phyloP scores from a whole-genome alignment of 176 grass and related monocot genomes.

The Metroxylon sagu region DNA sequence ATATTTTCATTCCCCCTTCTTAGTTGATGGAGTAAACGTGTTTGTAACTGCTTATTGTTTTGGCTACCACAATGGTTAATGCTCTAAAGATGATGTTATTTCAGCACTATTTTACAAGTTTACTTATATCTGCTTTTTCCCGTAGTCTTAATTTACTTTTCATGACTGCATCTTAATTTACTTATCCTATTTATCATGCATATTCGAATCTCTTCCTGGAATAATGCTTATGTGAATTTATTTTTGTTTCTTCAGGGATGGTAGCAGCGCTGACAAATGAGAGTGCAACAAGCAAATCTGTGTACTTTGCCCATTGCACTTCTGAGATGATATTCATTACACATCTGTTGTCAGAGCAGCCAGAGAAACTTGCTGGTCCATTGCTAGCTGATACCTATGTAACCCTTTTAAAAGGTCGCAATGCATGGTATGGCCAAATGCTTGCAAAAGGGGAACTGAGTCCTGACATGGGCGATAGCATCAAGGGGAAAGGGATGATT shows the following conservation, averaged over 20 bases:
- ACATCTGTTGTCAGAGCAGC: constrained; percentile 83
- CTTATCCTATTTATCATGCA: too few relatives aligned
- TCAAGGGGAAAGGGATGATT: constrained; percentile 99
- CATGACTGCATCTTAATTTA: too few relatives aligned
- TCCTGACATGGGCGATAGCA: constrained; percentile 95
- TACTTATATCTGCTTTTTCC: too few relatives aligned
- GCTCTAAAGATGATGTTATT: too few relatives aligned
- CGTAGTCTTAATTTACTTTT: too few relatives aligned
- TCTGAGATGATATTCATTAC: constrained; percentile 99
- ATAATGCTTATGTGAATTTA: too few relatives aligned
- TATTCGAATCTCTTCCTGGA: too few relatives aligned
- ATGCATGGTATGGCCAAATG: constrained; percentile 99
- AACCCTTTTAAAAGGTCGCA: constrained; percentile 87
- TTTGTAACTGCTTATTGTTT: too few relatives aligned
- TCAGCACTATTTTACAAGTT: too few relatives aligned
- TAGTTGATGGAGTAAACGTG: too few relatives aligned
- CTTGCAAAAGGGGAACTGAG: constrained; percentile 89
- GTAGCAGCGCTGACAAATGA: constrained; percentile 96
- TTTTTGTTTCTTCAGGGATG: constrained; percentile 57
- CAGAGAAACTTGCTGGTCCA: constrained; percentile 92
- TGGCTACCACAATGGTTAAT: too few relatives aligned
- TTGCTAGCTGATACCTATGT: constrained; percentile 92
- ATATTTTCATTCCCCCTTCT: too few relatives aligned
- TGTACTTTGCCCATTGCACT: constrained; percentile 96
- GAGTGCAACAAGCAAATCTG: constrained; percentile 99